Percentiles rank a stretch among this genome's conserved stretches.
Evolutionary conservation across 192 early-diverging fungal genomes (phyloP).

Genomic region (Borealophlyctis nickersoniae): DNA sequence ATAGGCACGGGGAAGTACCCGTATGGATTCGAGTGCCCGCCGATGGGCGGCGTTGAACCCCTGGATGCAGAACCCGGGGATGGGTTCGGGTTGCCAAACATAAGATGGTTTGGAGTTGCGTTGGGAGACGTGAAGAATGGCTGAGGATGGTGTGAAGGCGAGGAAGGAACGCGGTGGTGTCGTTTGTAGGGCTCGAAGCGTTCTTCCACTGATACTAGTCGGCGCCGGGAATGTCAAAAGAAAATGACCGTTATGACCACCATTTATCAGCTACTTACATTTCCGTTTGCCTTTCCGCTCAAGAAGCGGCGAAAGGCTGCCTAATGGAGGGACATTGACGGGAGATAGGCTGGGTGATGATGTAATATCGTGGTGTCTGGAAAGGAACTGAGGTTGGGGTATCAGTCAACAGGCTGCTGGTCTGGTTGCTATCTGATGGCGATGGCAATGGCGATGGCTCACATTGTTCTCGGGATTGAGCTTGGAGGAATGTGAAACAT

Average conservation of each 20-base stretch:
- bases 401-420: not conserved
- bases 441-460: not conserved
- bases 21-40: too few species aligned
- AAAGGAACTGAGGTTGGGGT: not conserved
- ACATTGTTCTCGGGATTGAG: slow-evolving; percentile 43
- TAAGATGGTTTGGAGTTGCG: not conserved
- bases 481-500: slow-evolving; percentile 36
- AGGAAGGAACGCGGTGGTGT: slow-evolving; percentile 27
- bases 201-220: slow-evolving; percentile 14
- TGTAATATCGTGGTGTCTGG: slow-evolving; percentile 19
- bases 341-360: slow-evolving; percentile 38
- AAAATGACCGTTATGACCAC: not conserved
- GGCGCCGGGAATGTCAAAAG: not conserved
- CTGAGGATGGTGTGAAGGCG: slow-evolving; percentile 21
- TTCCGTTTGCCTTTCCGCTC: slow-evolving; percentile 39
- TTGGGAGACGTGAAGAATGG: slow-evolving; percentile 2
- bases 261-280: slow-evolving; percentile 17
- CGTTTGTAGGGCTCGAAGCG: slow-evolving; percentile 45
- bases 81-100: too few species aligned
- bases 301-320: slow-evolving; percentile 20
- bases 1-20: too few species aligned
- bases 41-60: too few species aligned
- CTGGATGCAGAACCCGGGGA: too few species aligned
- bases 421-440: not conserved
- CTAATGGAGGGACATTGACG: slow-evolving; percentile 15